These are phyloP conservation scores for Micromonas pusilla DNA, from an alignment of 139 green algal genomes.

Conservation along the genomic window DNA sequence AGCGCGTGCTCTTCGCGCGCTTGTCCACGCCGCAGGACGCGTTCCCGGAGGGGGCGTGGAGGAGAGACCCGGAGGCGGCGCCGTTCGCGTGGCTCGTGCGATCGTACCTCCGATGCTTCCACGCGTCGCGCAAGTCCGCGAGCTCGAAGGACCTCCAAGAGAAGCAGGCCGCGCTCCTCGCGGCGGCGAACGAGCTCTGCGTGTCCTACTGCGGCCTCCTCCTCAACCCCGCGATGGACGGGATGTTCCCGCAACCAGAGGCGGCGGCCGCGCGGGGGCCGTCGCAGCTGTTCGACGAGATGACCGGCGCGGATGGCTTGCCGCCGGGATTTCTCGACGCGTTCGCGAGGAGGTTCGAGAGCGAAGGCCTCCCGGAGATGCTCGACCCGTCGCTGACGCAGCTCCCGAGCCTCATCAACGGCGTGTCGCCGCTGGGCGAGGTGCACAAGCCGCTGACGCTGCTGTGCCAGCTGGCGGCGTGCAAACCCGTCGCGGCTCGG, in stretches of 20 bases:
- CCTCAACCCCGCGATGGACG: constrained; percentile 7
- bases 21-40: not conserved
- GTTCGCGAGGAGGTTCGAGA: constrained; percentile 54
- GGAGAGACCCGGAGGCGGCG: not conserved
- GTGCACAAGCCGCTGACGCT: constrained; percentile 44
- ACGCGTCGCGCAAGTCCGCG: not conserved
- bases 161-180: not conserved
- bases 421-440: constrained; percentile 57
- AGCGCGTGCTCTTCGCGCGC: constrained; percentile 4
- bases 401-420: constrained; percentile 19
- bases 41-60: not conserved
- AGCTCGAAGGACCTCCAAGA: not conserved
- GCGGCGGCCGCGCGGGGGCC: not conserved
- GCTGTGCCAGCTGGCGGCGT: constrained; percentile 47
- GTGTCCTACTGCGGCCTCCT: constrained; percentile 21
- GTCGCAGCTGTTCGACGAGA: not conserved
- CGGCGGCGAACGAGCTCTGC: not conserved
- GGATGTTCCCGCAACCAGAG: constrained; percentile 15
- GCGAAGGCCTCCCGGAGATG: constrained; percentile 61
- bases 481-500: constrained; percentile 46
- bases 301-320: constrained; percentile 35
- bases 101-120: not conserved
- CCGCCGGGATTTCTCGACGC: constrained; percentile 74
- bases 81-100: not conserved
- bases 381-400: constrained; percentile 43